Percentiles rank a stretch among this genome's conserved stretches.
Evolutionary conservation across 1,284 basidiomycete genomes (phyloP).

Genomic region (Boletus mariae): DNA sequence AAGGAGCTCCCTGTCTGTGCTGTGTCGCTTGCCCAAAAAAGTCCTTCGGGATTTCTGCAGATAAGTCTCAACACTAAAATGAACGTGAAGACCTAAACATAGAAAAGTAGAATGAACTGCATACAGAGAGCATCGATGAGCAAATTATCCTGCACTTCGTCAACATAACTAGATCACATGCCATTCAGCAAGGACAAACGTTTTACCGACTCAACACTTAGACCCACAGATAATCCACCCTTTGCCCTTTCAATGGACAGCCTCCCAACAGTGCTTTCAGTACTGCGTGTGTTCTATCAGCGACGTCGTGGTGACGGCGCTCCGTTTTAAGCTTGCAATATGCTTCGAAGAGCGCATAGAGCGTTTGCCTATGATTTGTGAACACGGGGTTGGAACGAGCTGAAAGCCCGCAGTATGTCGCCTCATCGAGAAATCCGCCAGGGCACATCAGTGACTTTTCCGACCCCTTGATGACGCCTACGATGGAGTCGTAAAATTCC

Average conservation of each 20-base stretch:
- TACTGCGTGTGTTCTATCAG: conserved; percentile 63
- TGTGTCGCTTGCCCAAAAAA: conserved; percentile 79
- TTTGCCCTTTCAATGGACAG: conserved; percentile 37
- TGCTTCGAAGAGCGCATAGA: conserved; percentile 55
- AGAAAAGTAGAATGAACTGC: conserved; percentile 12
- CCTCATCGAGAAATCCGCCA: conserved; percentile 41
- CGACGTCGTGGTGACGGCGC: conserved; percentile 50
- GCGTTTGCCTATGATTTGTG: conserved; percentile 40
- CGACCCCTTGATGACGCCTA: conserved; percentile 68
- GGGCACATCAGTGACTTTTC: conserved; percentile 42
- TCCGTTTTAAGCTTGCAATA: conserved; percentile 50
- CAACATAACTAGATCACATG: conserved; percentile 52
- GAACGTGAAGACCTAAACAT: background rate
- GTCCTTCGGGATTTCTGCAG: conserved; percentile 60
- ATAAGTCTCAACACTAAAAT: conserved; percentile 54
- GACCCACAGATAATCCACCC: conserved; percentile 57
- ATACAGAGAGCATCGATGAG: conserved; percentile 61
- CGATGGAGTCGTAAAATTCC: background rate
- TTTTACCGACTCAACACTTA: background rate
- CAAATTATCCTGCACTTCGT: conserved; percentile 72
- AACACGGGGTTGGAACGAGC: conserved; percentile 54
- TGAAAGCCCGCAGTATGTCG: conserved; percentile 47
- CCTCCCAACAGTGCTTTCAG: conserved; percentile 37
- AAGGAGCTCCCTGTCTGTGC: conserved; percentile 76
- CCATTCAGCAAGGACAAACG: conserved; percentile 1